Conservation (phyloP, 2,329 filamentous ascomycete genomes). For the Proliferodiscus dingleyae region DNA sequence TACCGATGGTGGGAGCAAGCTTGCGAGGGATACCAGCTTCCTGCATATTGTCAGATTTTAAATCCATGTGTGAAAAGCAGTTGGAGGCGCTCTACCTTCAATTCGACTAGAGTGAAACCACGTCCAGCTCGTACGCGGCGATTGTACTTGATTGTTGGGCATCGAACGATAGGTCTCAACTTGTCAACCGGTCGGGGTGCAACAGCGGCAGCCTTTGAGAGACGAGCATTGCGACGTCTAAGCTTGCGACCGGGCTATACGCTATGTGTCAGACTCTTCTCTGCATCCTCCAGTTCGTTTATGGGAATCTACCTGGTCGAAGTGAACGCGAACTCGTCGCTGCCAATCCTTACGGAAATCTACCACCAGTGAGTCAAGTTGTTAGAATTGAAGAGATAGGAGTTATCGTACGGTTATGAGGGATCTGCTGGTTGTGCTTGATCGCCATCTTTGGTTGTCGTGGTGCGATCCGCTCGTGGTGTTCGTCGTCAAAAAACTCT, state of each 20-base stretch:
- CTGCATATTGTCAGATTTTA: conserved; percentile 41
- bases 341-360: conserved; percentile 99
- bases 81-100: conserved; percentile 87
- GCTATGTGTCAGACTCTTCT: conserved; percentile 31
- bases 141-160: conserved; percentile 99
- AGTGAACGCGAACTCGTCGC: conserved; percentile 97
- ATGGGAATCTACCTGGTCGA: conserved; percentile 81
- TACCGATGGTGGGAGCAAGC: conserved; percentile 92
- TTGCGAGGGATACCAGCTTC: conserved; percentile 94
- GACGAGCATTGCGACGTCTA: conserved; percentile 83
- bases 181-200: conserved; percentile 97
- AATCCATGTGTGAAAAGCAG: background rate
- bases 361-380: conserved; percentile 39
- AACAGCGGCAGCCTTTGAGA: conserved; percentile 89
- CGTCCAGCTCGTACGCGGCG: conserved; percentile 92
- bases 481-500: conserved; percentile 20
- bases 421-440: conserved; percentile 99
- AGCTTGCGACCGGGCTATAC: conserved; percentile 90
- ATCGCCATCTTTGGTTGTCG: conserved; percentile 59
- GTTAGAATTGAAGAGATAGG: conserved; percentile 24
- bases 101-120: conserved; percentile 95
- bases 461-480: conserved; percentile 28
- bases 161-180: conserved; percentile 92
- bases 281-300: conserved; percentile 11
- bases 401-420: conserved; percentile 77